A percentile compares a stretch with the other conserved stretches of the same genome.
These are phyloP conservation scores for Collybiopsis luxurians DNA, from an alignment of 768 basidiomycete species.

Conservation along the genomic window DNA sequence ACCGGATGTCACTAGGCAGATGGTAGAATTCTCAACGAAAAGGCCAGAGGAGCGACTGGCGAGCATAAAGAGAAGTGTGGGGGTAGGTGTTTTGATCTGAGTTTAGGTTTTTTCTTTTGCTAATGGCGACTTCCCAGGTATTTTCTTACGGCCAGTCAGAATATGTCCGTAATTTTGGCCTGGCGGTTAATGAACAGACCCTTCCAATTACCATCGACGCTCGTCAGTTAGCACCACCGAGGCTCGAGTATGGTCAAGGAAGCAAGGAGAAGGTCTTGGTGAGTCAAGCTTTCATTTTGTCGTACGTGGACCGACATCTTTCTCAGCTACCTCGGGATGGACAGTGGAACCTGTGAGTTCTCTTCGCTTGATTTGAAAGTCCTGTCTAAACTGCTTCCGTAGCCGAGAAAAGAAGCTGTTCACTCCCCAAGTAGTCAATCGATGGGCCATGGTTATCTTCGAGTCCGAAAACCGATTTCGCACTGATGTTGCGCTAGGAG, in stretches of 20 bases:
- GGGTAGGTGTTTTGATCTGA: constrained; percentile 30
- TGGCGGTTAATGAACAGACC: constrained; percentile 30
- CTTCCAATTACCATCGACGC: constrained; percentile 37
- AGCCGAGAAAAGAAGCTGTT: constrained; percentile 53
- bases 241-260: constrained; percentile 44
- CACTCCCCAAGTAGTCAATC: constrained; percentile 33
- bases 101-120: not conserved
- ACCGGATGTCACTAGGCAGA: constrained; percentile 57
- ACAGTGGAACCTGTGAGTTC: constrained; percentile 50
- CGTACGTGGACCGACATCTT: not conserved
- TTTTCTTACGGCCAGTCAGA: constrained; percentile 40
- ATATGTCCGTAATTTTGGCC: constrained; percentile 41
- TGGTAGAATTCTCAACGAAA: constrained; percentile 68
- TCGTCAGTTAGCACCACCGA: constrained; percentile 46
- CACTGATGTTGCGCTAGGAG: constrained; percentile 29
- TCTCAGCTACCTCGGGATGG: constrained; percentile 39
- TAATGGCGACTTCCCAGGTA: constrained; percentile 21
- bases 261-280: constrained; percentile 41
- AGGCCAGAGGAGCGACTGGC: constrained; percentile 54
- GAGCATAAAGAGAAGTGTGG: constrained; percentile 52
- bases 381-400: not conserved
- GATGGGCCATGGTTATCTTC: constrained; percentile 50
- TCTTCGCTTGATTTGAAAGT: not conserved
- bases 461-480: constrained; percentile 48
- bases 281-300: constrained; percentile 14